These are phyloP conservation scores for Crepidotus variabilis DNA, from an alignment of 768 basidiomycete species.

Conservation along the genomic window DNA sequence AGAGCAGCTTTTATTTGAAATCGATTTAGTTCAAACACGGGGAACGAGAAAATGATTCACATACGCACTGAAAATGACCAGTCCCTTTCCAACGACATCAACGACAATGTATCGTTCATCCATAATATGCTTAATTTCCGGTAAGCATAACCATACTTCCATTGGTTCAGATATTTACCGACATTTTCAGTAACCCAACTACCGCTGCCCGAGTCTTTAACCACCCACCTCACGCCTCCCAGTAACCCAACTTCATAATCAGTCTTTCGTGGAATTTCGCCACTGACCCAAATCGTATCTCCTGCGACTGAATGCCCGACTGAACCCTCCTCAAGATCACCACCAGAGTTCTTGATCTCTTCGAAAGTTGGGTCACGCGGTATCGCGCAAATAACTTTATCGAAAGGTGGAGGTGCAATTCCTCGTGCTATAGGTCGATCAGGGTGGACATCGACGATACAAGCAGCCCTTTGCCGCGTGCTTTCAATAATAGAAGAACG, in stretches of 20 bases:
- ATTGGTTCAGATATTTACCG: constrained; percentile 1
- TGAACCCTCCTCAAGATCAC: constrained; percentile 47
- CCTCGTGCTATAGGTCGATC: constrained; percentile 71
- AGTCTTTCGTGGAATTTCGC: constrained; percentile 72
- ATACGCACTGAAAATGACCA: constrained; percentile 82
- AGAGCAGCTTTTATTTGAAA: constrained; percentile 28
- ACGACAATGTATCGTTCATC: constrained; percentile 79
- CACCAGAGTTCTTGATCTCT: constrained; percentile 54
- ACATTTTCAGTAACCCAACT: constrained; percentile 59
- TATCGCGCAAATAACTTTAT: constrained; percentile 55
- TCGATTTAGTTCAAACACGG: not conserved
- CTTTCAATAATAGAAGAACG: constrained; percentile 22
- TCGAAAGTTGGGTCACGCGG: constrained; percentile 72
- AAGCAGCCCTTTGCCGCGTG: constrained; percentile 16
- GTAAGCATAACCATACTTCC: not conserved
- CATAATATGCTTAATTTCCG: constrained; percentile 56
- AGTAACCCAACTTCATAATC: constrained; percentile 65
- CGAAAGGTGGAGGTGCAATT: constrained; percentile 58
- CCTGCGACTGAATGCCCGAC: constrained; percentile 66
- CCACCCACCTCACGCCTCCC: constrained; percentile 63
- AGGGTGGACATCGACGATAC: constrained; percentile 74
- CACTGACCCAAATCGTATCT: constrained; percentile 71
- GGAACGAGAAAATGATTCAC: constrained; percentile 21
- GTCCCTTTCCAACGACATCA: constrained; percentile 77
- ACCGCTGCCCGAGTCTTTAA: constrained; percentile 26